Conservation (phyloP, 768 basidiomycete species). For the Rhodosporidiobolus sp. region DNA sequence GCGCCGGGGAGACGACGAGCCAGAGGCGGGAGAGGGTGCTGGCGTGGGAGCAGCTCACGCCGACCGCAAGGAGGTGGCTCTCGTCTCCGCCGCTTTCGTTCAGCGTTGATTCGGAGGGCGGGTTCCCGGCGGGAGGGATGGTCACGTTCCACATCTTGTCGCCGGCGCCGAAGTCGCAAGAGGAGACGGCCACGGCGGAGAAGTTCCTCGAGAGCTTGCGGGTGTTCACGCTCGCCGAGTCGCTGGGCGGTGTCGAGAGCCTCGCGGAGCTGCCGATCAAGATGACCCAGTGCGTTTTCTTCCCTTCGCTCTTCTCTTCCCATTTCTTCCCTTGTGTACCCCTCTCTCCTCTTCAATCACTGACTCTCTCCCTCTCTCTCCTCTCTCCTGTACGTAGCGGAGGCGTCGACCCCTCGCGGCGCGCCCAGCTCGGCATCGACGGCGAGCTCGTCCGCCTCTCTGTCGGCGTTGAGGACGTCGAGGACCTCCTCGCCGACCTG, state of each 20-base stretch:
- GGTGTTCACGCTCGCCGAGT: conserved; percentile 63
- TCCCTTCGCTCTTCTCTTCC: neutral
- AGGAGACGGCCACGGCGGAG: conserved; percentile 55
- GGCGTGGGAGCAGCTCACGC: conserved; percentile 43
- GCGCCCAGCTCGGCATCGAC: conserved; percentile 69
- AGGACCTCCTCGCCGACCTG: conserved; percentile 74
- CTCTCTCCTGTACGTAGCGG: conserved; percentile 47
- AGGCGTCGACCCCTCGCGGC: conserved; percentile 64
- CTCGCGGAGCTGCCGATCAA: conserved; percentile 77
- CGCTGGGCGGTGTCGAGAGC: conserved; percentile 86
- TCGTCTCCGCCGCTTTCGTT: conserved; percentile 30
- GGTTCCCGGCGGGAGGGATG: conserved; percentile 90
- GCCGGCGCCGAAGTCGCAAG: conserved; percentile 45
- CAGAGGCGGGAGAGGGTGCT: conserved; percentile 49
- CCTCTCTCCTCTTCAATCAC: neutral
- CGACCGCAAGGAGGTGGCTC: conserved; percentile 43
- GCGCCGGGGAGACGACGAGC: conserved; percentile 60
- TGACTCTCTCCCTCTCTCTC: neutral
- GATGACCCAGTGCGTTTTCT: conserved; percentile 68
- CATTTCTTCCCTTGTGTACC: neutral
- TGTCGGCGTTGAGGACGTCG: conserved; percentile 82
- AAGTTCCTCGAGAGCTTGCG: conserved; percentile 41
- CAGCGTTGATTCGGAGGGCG: conserved; percentile 46
- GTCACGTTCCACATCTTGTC: conserved; percentile 63
- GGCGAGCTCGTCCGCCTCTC: conserved; percentile 70